A percentile compares a stretch with the other conserved stretches of the same genome.
phyloP scores from a whole-genome alignment of 23 red algal species.

The Pyropia yezoensis region DNA sequence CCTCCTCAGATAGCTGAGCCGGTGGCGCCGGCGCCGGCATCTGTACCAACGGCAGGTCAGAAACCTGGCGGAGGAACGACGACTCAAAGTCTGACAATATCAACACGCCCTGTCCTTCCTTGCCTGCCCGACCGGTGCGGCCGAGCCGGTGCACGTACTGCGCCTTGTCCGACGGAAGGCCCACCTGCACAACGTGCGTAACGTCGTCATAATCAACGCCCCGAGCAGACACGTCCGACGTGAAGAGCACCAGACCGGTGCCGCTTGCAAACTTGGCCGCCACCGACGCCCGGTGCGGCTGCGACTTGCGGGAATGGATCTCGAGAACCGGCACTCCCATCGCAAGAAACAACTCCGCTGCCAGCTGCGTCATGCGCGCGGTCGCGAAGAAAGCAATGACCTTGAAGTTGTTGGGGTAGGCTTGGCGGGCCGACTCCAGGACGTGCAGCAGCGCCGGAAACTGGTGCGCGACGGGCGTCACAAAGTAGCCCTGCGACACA shows the following conservation, averaged over 20 bases:
- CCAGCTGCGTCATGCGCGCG: conserved; percentile 38
- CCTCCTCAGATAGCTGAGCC: conserved; percentile 12
- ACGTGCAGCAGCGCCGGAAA: conserved; percentile 23
- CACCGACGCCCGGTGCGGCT: conserved; percentile 25
- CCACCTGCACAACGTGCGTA: conserved; percentile 65
- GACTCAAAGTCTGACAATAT: conserved; percentile 63
- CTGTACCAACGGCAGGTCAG: conserved; percentile 21
- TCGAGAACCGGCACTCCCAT: conserved; percentile 54
- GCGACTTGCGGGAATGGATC: conserved; percentile 50
- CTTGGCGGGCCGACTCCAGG: conserved; percentile 3
- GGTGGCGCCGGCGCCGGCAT: conserved; percentile 10
- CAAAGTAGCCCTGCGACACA: conserved; percentile 28
- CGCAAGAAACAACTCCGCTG: conserved; percentile 47
- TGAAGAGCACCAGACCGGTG: conserved; percentile 45
- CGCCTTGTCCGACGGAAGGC: conserved; percentile 36
- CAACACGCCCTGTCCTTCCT: conserved; percentile 58
- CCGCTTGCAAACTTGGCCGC: conserved; percentile 29
- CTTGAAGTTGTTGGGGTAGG: conserved; percentile 25
- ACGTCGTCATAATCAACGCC: conserved; percentile 65
- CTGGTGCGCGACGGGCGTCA: conserved; percentile 20
- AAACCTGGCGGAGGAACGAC: conserved; percentile 20
- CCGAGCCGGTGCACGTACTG: conserved; percentile 77
- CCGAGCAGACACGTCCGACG: conserved; percentile 51
- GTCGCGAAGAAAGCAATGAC: conserved; percentile 88
- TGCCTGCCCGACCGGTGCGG: conserved; percentile 54